A percentile compares a stretch with the other conserved stretches of the same genome.
phyloP scores from a whole-genome alignment of 805 yeast species.

The Starmerella scarabaei region DNA sequence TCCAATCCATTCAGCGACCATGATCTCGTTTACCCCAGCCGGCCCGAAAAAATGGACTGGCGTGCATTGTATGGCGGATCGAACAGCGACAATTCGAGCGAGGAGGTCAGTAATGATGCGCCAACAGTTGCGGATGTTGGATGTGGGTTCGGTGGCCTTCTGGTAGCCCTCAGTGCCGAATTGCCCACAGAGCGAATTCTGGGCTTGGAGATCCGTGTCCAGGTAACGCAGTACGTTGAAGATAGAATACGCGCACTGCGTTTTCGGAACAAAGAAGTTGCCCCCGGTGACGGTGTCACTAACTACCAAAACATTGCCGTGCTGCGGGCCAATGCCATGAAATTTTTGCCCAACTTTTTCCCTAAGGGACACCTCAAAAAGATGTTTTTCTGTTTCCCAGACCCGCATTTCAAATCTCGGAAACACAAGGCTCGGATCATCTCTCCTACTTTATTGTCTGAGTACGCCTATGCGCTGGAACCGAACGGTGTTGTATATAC shows the following conservation, averaged over 20 bases:
- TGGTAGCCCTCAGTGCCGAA: constrained; percentile 63
- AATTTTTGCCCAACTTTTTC: constrained; percentile 89
- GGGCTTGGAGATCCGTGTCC: constrained; percentile 97
- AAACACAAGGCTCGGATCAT: constrained; percentile 95
- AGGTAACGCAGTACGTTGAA: constrained; percentile 93
- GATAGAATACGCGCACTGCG: constrained; percentile 87
- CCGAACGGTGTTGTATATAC: constrained; percentile 88
- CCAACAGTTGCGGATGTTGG: constrained; percentile 79
- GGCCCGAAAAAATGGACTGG: constrained; percentile 87
- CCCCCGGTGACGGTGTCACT: constrained; percentile 10
- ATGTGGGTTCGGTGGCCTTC: constrained; percentile 92
- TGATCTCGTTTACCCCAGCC: constrained; percentile 69
- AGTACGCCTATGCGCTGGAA: constrained; percentile 77
- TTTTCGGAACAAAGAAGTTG: constrained; percentile 33
- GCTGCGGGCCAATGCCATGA: constrained; percentile 92
- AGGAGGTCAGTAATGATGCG: constrained; percentile 36
- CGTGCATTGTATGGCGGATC: constrained; percentile 58
- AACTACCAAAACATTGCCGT: constrained; percentile 78
- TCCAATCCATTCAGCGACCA: constrained; percentile 97
- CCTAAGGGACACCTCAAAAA: constrained; percentile 67
- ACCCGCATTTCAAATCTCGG: constrained; percentile 94
- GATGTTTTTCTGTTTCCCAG: constrained; percentile 98
- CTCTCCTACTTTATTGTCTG: constrained; percentile 76
- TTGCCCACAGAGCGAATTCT: constrained; percentile 63
- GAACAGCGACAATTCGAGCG: constrained; percentile 24